phyloP scores from a whole-genome alignment of 2,329 filamentous ascomycete genomes.

The Plenodomus lindquistii region DNA sequence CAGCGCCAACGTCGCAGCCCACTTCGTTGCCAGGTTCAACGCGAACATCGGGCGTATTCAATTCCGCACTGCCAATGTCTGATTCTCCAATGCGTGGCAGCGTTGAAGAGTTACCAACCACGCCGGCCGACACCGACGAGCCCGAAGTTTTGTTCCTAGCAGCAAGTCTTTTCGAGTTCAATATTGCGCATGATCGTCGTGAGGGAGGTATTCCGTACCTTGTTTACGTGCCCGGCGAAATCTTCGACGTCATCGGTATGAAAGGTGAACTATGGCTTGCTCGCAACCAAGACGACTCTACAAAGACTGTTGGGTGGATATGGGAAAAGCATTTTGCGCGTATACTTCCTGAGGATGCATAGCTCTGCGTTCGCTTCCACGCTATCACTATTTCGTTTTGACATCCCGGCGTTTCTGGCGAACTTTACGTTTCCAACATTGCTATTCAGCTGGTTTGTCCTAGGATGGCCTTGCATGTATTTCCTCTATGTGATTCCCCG shows the following conservation, averaged over 20 bases:
- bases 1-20: slow-evolving; percentile 23
- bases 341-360: slow-evolving; percentile 44
- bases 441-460: neutral
- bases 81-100: slow-evolving; percentile 52
- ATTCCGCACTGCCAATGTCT: slow-evolving; percentile 80
- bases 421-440: neutral
- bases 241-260: slow-evolving; percentile 76
- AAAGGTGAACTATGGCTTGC: slow-evolving; percentile 98
- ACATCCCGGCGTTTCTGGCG: too few relatives aligned
- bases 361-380: neutral
- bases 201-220: slow-evolving; percentile 96
- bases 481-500: slow-evolving; percentile 21
- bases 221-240: slow-evolving; percentile 90
- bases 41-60: slow-evolving; percentile 78
- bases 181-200: slow-evolving; percentile 87
- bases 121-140: slow-evolving; percentile 55
- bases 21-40: slow-evolving; percentile 33
- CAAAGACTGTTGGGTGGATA: slow-evolving; percentile 86
- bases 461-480: neutral
- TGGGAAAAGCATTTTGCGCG: slow-evolving; percentile 93
- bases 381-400: neutral
- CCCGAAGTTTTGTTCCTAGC: slow-evolving; percentile 86
- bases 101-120: slow-evolving; percentile 27
- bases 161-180: slow-evolving; percentile 94
- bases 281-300: slow-evolving; percentile 90